A percentile compares a stretch with the other conserved stretches of the same genome.
Evolutionary conservation across 2,329 filamentous ascomycete genomes (phyloP).

Genomic region (Colletotrichum limetticola): DNA sequence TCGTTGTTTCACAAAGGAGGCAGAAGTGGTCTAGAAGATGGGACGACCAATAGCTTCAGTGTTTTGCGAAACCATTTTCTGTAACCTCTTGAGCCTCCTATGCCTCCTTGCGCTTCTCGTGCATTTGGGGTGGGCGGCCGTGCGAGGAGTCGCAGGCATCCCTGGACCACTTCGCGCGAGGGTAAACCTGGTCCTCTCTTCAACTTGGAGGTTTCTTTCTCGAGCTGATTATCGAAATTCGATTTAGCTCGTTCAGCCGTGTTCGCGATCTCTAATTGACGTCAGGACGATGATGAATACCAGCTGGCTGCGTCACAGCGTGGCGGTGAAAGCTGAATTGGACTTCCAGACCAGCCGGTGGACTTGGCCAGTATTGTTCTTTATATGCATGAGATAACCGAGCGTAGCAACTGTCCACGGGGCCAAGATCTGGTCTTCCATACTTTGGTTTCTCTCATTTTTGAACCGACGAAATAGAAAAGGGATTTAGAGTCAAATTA

Average conservation of each 20-base stretch:
- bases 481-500: neutral
- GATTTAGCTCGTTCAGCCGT: neutral
- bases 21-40: conserved; percentile 16
- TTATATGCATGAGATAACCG: conserved; percentile 28
- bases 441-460: neutral
- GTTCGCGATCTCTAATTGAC: conserved; percentile 16
- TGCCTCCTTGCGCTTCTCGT: conserved; percentile 6
- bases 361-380: neutral
- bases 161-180: neutral
- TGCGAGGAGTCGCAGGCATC: conserved; percentile 15
- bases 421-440: neutral
- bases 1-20: conserved; percentile 18
- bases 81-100: conserved; percentile 13
- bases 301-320: conserved; percentile 21
- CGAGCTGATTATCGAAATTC: neutral
- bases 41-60: conserved; percentile 25
- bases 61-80: conserved; percentile 26
- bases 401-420: neutral
- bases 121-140: conserved; percentile 16
- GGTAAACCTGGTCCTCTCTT: neutral
- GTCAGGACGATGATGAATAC: conserved; percentile 16
- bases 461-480: neutral
- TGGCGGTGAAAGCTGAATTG: neutral
- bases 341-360: neutral
- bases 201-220: neutral